Evolutionary conservation across 345 rosid genomes (phyloP), one percentile per base, ranked within the genome.

Genomic region (Dimocarpus longan): DNA sequence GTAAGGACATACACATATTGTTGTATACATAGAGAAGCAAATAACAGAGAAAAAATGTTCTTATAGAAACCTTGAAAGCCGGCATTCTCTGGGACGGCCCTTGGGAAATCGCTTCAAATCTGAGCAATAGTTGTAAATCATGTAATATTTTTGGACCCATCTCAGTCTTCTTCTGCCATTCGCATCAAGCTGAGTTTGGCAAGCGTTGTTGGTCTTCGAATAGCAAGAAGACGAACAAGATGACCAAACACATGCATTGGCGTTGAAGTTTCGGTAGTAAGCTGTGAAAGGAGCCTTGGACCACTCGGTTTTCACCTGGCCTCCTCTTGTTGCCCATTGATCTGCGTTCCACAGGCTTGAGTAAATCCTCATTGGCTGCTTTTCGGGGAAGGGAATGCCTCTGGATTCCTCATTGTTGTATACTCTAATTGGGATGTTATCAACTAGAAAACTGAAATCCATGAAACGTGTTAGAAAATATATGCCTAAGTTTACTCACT

Each of bases 341-440:
- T 89, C 94, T 0, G 91, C 93, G 60, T 89, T 80, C 91, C 92
- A 88, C 8, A 90, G 78, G 64, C 93, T 91, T 2, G 91, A 86
- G 84, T 88, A 86, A 21, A 91, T 44, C 70, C 22, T 86, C 94
- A 91, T 89, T 0, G 91, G 83, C 70, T 91, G 88, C 44, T 8
- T 69, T 75, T 73, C 82, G 7, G 92, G 95, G 78, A 64, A 90
- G 32, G 84, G 84, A 37, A 90, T 86, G 0, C 93, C 95, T 8
- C 0, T 26, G 4, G 83, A 50, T 80, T 90, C 89, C 73, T 80
- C 52, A 81, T 90, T 91, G 82, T 87, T 86, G 87, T 86, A 91
- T 37, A 76, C 95, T 67, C 95, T 82, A 10, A 91, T 84, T 13
- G 92, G 87, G n/a, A 80, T 83, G 21, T 79, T 80, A 42, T 90